Conservation (phyloP, 805 yeast species). For the Candida ulmi region DNA sequence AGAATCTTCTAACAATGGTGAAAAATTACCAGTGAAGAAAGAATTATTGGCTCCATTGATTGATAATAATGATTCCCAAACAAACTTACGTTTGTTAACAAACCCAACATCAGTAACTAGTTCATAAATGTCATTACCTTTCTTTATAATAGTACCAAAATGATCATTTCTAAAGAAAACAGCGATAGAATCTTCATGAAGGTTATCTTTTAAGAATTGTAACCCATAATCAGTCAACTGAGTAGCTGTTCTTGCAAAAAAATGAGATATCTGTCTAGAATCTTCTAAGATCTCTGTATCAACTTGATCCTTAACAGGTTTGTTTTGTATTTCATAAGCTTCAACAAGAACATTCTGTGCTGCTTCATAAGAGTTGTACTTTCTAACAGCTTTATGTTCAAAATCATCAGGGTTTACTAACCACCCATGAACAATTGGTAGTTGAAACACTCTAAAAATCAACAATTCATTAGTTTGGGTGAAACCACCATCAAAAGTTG, state of each 20-base stretch:
- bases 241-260: constrained; percentile 58
- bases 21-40: constrained; percentile 63
- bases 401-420: constrained; percentile 39
- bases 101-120: constrained; percentile 76
- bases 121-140: constrained; percentile 43
- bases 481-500: constrained; percentile 61
- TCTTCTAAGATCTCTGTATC: constrained; percentile 28
- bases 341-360: constrained; percentile 53
- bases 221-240: constrained; percentile 75
- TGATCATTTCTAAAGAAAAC: constrained; percentile 89
- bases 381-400: constrained; percentile 31
- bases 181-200: constrained; percentile 50
- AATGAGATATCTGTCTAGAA: constrained; percentile 34
- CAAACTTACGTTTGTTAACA: constrained; percentile 38
- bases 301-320: constrained; percentile 16
- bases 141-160: constrained; percentile 63
- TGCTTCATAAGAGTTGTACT: constrained; percentile 47
- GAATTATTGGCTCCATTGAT: constrained; percentile 65
- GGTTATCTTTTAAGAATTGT: constrained; percentile 33
- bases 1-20: constrained; percentile 29
- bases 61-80: constrained; percentile 77
- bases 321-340: constrained; percentile 31
- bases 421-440: constrained; percentile 83
- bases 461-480: constrained; percentile 45
- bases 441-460: constrained; percentile 52